These are phyloP conservation scores for Fusarium sp. DNA, from an alignment of 2,329 filamentous ascomycete species.

Conservation along the genomic window DNA sequence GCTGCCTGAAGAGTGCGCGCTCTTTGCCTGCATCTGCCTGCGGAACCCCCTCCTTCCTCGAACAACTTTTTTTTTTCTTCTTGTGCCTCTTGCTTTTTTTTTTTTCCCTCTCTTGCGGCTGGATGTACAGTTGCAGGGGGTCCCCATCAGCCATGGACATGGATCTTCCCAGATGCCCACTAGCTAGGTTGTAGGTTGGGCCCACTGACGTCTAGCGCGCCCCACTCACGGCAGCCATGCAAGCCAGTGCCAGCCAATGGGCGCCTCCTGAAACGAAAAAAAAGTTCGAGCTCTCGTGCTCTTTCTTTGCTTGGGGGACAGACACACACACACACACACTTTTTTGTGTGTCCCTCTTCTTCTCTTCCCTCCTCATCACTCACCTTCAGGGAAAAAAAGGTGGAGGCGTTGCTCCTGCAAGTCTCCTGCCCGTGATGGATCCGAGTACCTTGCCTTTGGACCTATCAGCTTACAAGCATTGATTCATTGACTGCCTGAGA, in stretches of 20 bases:
- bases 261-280: slow-evolving; percentile 48
- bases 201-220: slow-evolving; percentile 48
- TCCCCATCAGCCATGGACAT: slow-evolving; percentile 19
- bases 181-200: slow-evolving; percentile 3
- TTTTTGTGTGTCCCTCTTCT: slow-evolving; percentile 10
- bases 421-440: slow-evolving; percentile 26
- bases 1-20: slow-evolving; percentile 29
- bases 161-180: slow-evolving; percentile 33
- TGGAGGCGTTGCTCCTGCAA: slow-evolving; percentile 19
- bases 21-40: slow-evolving; percentile 21
- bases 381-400: neutral
- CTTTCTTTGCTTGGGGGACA: slow-evolving; percentile 29
- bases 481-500: slow-evolving; percentile 42
- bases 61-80: slow-evolving; percentile 4
- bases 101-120: slow-evolving; percentile 31
- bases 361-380: neutral
- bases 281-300: slow-evolving; percentile 54
- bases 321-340: neutral
- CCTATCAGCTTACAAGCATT: slow-evolving; percentile 43
- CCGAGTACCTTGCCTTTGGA: slow-evolving; percentile 9
- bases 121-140: slow-evolving; percentile 14
- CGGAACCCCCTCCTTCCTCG: slow-evolving; percentile 9
- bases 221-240: slow-evolving; percentile 52
- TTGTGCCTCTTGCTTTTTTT: slow-evolving; percentile 24
- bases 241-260: slow-evolving; percentile 50